Evolutionary conservation across 306 rosid species (phyloP), one percentile per base, ranked within the genome.

Genomic region (Casuarina equisetifolia): DNA sequence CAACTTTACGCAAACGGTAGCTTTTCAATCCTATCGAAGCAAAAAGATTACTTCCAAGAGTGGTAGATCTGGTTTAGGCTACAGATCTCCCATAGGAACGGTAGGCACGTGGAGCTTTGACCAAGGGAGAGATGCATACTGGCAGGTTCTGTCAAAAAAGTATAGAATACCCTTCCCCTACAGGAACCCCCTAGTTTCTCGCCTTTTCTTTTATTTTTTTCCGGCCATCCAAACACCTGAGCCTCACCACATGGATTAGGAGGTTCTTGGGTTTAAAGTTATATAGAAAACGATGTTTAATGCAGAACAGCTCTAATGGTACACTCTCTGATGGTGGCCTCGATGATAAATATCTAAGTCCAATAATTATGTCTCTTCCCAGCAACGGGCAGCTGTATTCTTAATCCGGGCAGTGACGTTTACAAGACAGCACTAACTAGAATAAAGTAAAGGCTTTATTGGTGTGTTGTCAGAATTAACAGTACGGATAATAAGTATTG

Each of bases 71-170:
- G 51, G 83, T 45, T 40, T 43, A 15, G 53, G 71, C 10, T 4
- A 61, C 35, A 20, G 80, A 75, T 78, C 71, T 75, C 67, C 49
- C 35, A 6, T 40, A 0, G 48, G 73, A 83, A 81, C 79, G 80
- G 75, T 82, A 32, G 69, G 78, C 73, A 77, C 75, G 79, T 83
- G 89, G 91, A 44, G 59, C 64, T 69, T 64, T 73, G 62, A 79
- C 67, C 57, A 20, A 58, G 8, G 35, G 64, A 19, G 13, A 51
- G 13, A 3, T 51, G 55, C 17, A 51, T 51, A n/a, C 13, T 13
- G 55, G 55, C 16, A 51, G 10, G 3, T 51, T 51, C 13, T 13
- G 10, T 5, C 32, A 25, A 25, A 25, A 25, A 25, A 25, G 32
- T 25, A 25, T 25, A 25, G 32, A 25, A 25, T 25, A 25, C 32